Base-by-base conservation (phyloP, 352 stramenopile species). In the Lagenidium giganteum region DNA sequence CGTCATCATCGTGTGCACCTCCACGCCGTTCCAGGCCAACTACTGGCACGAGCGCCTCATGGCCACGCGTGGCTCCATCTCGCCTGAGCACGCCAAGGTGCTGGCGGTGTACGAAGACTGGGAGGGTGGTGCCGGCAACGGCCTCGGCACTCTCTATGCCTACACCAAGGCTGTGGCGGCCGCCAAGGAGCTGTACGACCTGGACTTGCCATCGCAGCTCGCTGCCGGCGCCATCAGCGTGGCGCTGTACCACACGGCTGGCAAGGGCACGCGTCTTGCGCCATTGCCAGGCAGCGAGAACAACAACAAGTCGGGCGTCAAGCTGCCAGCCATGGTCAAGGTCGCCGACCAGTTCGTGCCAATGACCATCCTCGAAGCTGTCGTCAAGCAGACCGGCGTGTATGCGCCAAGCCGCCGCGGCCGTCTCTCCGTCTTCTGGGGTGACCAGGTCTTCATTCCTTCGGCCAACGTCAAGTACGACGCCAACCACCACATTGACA, bases 241-340 rank as follows among this genome's bases (percentile, higher is more conserved):
- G 4, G 93, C 93, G 30, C 67, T 99, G 23, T 99, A 97, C 74
- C 95, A 99, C 80, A 99, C 96, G 18, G 96, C 96, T 8, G 96
- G 96, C 56, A 98, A 98, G 67, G 96, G 95, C 33, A 99, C 96
- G 41, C 89, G 96, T 18, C 80, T 99, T 18, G 95, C 96, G 30
- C 96, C 95, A 31, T 70, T 99, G 27, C 95, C 95, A 6, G 96
- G 95, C 28, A 96, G 81, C 39, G 96, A 99, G 61, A 98, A 98
- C 75, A 99, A 99, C 72, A 99, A 99, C 79, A 99, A 99, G 72
- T 97, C 95, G 20, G 96, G 95, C 43, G 96, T 99, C 33, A 98
- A 98, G 89, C 77, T 99, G 23, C 95, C 95, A 4, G 90, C 95
- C 32, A 96, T 93, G 62, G 71, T 97, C 57, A 75, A 88, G 57